These are phyloP conservation scores for Corynespora cassiicola DNA, from an alignment of 2,329 filamentous ascomycete genomes.

Conservation along the genomic window DNA sequence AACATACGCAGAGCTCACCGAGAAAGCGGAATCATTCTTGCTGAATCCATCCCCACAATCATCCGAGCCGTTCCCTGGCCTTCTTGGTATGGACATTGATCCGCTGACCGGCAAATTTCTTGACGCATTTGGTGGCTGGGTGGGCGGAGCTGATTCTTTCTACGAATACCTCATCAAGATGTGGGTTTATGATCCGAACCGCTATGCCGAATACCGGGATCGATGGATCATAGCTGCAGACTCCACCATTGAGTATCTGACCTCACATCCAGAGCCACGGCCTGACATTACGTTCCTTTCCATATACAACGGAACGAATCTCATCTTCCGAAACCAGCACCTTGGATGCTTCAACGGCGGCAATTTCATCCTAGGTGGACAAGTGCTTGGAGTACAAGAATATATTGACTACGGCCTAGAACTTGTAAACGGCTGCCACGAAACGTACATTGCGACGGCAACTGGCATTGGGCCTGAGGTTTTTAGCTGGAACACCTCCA, in stretches of 20 bases:
- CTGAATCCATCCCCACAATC: conserved; percentile 68
- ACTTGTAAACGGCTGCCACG: conserved; percentile 75
- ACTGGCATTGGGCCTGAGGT: conserved; percentile 79
- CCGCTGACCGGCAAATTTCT: conserved; percentile 70
- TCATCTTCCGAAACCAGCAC: conserved; percentile 51
- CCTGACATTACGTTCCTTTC: conserved; percentile 77
- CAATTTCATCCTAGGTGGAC: conserved; percentile 82
- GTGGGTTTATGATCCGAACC: conserved; percentile 76
- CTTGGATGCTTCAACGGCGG: conserved; percentile 85
- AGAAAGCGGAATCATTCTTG: conserved; percentile 73
- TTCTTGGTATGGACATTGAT: conserved; percentile 73
- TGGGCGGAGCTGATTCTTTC: conserved; percentile 77
- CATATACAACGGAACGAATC: conserved; percentile 56
- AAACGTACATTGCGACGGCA: conserved; percentile 71
- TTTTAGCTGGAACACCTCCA: conserved; percentile 46
- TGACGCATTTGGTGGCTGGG: conserved; percentile 75
- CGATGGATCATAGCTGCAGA: conserved; percentile 78
- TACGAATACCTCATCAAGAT: conserved; percentile 94
- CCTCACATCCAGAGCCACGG: conserved; percentile 69
- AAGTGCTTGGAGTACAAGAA: conserved; percentile 67
- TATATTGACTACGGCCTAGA: conserved; percentile 78
- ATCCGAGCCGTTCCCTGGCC: conserved; percentile 76
- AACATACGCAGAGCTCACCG: conserved; percentile 70
- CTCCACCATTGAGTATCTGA: conserved; percentile 74
- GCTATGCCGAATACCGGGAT: conserved; percentile 71